Percentiles rank a stretch among this genome's conserved stretches.
These are phyloP conservation scores for Didymella pinodella DNA, from an alignment of 2,329 filamentous ascomycete species.

Conservation along the genomic window DNA sequence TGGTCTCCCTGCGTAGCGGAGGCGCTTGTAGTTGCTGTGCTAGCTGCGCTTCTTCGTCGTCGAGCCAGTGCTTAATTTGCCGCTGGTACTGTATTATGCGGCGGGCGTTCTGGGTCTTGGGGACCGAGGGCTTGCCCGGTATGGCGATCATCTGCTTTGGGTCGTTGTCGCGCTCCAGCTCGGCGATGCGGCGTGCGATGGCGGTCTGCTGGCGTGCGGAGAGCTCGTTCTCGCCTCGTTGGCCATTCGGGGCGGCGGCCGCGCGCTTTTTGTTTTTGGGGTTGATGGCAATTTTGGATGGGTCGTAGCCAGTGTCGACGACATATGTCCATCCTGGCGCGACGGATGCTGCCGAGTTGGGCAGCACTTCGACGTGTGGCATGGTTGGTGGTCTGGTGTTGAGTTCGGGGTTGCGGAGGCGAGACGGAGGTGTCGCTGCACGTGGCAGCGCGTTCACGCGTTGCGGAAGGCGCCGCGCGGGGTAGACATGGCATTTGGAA, in stretches of 20 bases:
- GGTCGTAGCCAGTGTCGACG: slow-evolving; percentile 72
- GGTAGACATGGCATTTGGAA: slow-evolving; percentile 18
- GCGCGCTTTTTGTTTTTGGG: slow-evolving; percentile 72
- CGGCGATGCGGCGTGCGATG: slow-evolving; percentile 79
- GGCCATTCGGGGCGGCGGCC: slow-evolving; percentile 50
- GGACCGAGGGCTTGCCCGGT: slow-evolving; percentile 41
- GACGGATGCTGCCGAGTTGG: slow-evolving; percentile 69
- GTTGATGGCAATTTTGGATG: slow-evolving; percentile 62
- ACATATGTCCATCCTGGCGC: slow-evolving; percentile 95
- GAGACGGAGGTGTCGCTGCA: slow-evolving; percentile 15
- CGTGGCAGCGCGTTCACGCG: slow-evolving; percentile 17
- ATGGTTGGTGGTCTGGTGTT: slow-evolving; percentile 49
- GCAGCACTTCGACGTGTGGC: slow-evolving; percentile 83
- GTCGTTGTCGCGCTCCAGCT: slow-evolving; percentile 79
- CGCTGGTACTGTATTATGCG: slow-evolving; percentile 82
- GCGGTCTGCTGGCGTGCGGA: slow-evolving; percentile 84
- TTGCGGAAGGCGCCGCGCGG: slow-evolving; percentile 3
- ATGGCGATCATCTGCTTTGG: slow-evolving; percentile 55
- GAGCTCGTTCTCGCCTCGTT: slow-evolving; percentile 64
- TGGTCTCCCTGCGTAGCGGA: slow-evolving; percentile 27
- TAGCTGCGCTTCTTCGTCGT: slow-evolving; percentile 75
- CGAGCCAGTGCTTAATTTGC: slow-evolving; percentile 82
- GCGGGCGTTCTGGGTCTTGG: slow-evolving; percentile 69
- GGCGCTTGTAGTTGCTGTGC: slow-evolving; percentile 57
- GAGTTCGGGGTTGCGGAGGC: slow-evolving; percentile 14